Base-by-base conservation (phyloP, 2,329 filamentous ascomycete genomes). In the Pyrenochaeta sp. region DNA sequence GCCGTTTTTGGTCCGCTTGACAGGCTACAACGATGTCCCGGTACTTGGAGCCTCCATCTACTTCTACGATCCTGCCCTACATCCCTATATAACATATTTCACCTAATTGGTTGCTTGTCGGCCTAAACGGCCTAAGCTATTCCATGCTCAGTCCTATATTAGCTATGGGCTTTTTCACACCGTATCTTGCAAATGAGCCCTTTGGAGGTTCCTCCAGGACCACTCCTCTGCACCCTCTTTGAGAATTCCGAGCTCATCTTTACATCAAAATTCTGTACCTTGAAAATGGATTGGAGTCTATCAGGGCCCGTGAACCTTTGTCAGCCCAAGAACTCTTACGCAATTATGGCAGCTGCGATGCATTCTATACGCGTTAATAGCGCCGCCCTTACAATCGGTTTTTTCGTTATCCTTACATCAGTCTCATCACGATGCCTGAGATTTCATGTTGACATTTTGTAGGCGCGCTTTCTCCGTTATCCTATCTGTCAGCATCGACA, bases 401-500 rank as follows among this genome's bases (percentile, higher is more conserved):
- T 2, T 36, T 36, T 36, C 34, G 3, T 36, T 36, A 10, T 32
- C 10, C 6, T 10, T 32, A 32, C 30, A 6, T 32, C 30, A 32
- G 10, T 32, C 30, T 54, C 19, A 27, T 22, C 32, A 36, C n/a
- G 28, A 60, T 28, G 40, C 37, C 13, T 15, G 13, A 40, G 19
- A 15, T 28, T 4, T 9, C 10, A 25, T 45, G 19, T 19, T 46
- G 13, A 46, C 44, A 25, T 43, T 8, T 55, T 54, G 54, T 62
- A 62, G 56, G 56, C 56, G 53, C 28, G 13, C 12, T 46, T 44
- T 42, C 25, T 52, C 36, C 28, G 42, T 28, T 22, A 22, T 50
- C 43, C n/a, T 34, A 28, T 25, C 6, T 30, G 40, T n/a, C 12
- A 50, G 19, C 19, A 39, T 57, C 54, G 65, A 50, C 24, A 93